Evolutionary conservation across 805 yeast species (phyloP).

Genomic region (Dipodascus albidus): DNA sequence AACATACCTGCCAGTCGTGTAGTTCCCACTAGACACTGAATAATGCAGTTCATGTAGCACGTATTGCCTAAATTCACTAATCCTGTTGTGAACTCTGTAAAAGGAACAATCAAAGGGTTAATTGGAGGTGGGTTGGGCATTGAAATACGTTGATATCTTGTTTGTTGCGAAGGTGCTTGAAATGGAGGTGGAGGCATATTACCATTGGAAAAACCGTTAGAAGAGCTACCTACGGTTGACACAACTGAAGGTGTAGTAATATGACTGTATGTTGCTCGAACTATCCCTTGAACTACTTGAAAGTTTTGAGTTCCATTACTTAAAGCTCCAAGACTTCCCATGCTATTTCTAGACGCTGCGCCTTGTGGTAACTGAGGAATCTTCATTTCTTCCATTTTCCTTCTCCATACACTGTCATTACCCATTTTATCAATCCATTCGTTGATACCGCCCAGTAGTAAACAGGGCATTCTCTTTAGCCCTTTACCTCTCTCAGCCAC

Average conservation of each 20-base stretch:
- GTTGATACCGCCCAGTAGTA: slow-evolving; percentile 46
- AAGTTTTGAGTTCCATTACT: not conserved
- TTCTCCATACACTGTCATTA: not conserved
- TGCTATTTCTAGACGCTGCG: not conserved
- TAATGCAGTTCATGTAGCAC: slow-evolving; percentile 81
- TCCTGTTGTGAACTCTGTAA: slow-evolving; percentile 47
- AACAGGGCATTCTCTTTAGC: slow-evolving; percentile 31
- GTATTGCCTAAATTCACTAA: slow-evolving; percentile 77
- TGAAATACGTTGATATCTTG: not conserved
- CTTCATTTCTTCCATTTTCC: not conserved
- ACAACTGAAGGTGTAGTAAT: not conserved
- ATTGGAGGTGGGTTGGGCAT: not conserved
- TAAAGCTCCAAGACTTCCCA: not conserved
- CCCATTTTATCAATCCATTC: slow-evolving; percentile 29
- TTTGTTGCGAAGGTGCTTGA: not conserved
- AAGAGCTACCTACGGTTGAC: not conserved
- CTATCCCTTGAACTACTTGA: not conserved
- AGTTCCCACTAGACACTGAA: slow-evolving; percentile 79
- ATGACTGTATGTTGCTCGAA: not conserved
- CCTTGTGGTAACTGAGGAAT: not conserved
- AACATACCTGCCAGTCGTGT: slow-evolving; percentile 54
- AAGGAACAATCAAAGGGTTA: not conserved
- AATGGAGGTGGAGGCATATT: not conserved
- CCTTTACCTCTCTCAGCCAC: slow-evolving; percentile 27
- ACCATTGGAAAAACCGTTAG: not conserved